A percentile compares a stretch with the other conserved stretches of the same genome.
Conservation (phyloP, 2,329 filamentous ascomycete species). For the Cladosporium austrohemisphaericum region DNA sequence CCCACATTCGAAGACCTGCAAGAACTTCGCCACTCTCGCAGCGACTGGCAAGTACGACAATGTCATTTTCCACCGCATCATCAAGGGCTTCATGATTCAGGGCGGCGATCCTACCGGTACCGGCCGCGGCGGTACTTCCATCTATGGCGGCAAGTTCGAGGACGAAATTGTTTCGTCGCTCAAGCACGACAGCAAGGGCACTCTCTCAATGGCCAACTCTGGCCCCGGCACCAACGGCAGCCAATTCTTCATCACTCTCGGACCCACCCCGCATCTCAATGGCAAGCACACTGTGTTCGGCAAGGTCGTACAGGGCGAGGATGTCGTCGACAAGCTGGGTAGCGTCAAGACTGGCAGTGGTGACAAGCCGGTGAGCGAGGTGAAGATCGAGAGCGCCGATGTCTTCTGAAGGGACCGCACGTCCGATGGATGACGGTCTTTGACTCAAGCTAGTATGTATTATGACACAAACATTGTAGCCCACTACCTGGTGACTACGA, state of each 20-base stretch:
- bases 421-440: too few species aligned
- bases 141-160: constrained; percentile 82
- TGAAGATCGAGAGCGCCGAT: constrained; percentile 59
- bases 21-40: constrained; percentile 35
- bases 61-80: constrained; percentile 45
- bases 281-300: constrained; percentile 95
- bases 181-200: constrained; percentile 73
- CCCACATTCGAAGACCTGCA: constrained; percentile 27
- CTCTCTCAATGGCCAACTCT: constrained; percentile 92
- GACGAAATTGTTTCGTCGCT: constrained; percentile 80
- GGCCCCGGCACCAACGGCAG: constrained; percentile 89
- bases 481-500: too few species aligned
- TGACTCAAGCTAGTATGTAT: too few species aligned
- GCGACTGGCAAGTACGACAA: constrained; percentile 34
- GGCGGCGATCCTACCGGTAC: constrained; percentile 41
- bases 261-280: constrained; percentile 73
- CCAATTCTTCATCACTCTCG: constrained; percentile 88
- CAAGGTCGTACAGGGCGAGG: constrained; percentile 81
- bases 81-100: constrained; percentile 95
- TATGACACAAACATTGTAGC: too few species aligned
- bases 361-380: constrained; percentile 74
- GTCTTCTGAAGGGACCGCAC: too few species aligned
- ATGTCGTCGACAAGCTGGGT: constrained; percentile 86
- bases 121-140: constrained; percentile 62
- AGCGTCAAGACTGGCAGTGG: constrained; percentile 75